Conservation (phyloP, 345 rosid genomes). For the Ceriops zippeliana region DNA sequence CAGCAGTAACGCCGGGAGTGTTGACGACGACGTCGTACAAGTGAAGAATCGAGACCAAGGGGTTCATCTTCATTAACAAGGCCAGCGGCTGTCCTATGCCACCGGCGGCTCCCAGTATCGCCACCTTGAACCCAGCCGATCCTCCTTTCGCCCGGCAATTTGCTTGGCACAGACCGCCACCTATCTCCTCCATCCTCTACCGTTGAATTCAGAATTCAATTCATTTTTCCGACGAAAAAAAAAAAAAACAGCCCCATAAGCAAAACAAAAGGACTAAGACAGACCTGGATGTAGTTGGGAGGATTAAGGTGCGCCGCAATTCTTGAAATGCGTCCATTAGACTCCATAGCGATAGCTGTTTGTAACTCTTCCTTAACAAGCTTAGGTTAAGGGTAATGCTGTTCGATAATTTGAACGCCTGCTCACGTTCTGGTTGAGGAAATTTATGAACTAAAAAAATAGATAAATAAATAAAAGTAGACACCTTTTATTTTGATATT, state of each 20-base stretch:
- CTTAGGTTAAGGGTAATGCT: no score
- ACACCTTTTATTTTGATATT: no score
- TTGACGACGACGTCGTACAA: conserved; percentile 90
- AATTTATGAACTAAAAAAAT: no score
- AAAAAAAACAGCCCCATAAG: neutral
- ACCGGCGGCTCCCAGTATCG: conserved; percentile 91
- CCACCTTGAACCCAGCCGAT: conserved; percentile 84
- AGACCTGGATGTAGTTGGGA: conserved; percentile 34
- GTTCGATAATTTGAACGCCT: no score
- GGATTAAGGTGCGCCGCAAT: conserved; percentile 79
- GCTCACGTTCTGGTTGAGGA: no score
- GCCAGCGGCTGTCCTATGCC: conserved; percentile 96
- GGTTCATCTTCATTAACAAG: conserved; percentile 94
- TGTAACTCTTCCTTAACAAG: no score
- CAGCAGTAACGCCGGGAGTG: conserved; percentile 91
- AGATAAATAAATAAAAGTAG: no score
- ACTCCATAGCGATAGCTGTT: neutral
- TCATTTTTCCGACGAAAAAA: neutral
- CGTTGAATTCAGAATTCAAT: neutral
- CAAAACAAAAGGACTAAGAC: conserved; percentile 7
- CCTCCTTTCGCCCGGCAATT: conserved; percentile 89
- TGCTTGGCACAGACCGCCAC: conserved; percentile 41
- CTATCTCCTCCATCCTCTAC: conserved; percentile 40
- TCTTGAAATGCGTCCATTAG: conserved; percentile 67
- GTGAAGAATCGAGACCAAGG: conserved; percentile 90